Evolutionary conservation across 805 yeast species (phyloP), one percentile per base, ranked within the genome.

Genomic region (Yamadazyma sp.): DNA sequence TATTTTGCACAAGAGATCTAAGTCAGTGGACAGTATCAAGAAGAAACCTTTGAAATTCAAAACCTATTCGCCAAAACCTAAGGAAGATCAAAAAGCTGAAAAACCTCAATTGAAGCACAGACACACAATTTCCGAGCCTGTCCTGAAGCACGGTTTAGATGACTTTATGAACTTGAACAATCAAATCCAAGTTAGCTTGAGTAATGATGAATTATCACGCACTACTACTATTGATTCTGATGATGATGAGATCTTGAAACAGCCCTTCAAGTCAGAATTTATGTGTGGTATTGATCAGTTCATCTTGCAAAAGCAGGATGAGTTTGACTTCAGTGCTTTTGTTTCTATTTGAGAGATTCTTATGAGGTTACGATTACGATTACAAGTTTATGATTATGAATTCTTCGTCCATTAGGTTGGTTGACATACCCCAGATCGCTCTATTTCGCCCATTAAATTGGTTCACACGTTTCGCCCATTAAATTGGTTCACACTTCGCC

Each of bases 161-260:
- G 63, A 57, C 30, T 54, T 59, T 35, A 52, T 58, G 60, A 44
- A 45, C 31, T 46, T 60, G 28, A 54, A 53, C 40, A 46, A 55
- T 16, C 62, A 59, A 47, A 40, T 57, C 10, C 18, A 40, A 18
- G 38, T 38, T 11, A 20, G 38, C 16, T 47, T 48, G 19, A 32
- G 33, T 13, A 35, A 42, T 25, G 46, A 43, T 24, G 31, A 20
- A 21, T 10, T 16, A n/a, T 28, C 39, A 8, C 12, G 25, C 14
- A 16, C 30, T n/a, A 18, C 37, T 3, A 14, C 39, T 12, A 16
- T 30, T 24, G 37, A 34, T 6, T 35, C 37, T 24, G 43, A 29
- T 30, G 26, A 23, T 25, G 26, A 23, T 25, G 44, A 34, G 7
- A 19, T 21, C 11, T 40, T 45, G 24, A 26, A 32, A 7, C 28